Evolutionary conservation across 148 eudicot genomes (phyloP).

Genomic region (Vaccinium myrtillus): DNA sequence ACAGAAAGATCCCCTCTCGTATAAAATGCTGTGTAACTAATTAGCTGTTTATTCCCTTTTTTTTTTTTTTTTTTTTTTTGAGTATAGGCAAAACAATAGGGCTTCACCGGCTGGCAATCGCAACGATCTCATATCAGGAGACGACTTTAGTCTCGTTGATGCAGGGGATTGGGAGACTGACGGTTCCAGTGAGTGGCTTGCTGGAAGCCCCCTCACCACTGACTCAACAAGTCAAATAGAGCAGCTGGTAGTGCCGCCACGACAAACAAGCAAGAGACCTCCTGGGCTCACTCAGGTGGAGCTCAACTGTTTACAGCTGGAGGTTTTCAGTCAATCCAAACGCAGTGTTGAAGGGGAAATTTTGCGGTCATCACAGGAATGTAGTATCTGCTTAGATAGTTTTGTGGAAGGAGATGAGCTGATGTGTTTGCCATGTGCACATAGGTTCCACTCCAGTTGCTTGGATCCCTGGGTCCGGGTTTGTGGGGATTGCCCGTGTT

Average conservation of each 20-base stretch:
- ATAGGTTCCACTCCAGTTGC: conserved; percentile 68
- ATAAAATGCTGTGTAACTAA: neutral
- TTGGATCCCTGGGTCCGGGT: conserved; percentile 73
- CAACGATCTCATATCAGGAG: conserved; percentile 21
- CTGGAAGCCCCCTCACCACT: conserved; percentile 14
- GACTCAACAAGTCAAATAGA: conserved; percentile 20
- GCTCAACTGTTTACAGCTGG: conserved; percentile 46
- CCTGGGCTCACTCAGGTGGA: conserved; percentile 54
- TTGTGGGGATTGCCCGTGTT: conserved; percentile 82
- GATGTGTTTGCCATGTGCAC: conserved; percentile 52
- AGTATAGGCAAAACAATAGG: conserved; percentile 31
- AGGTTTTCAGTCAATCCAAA: conserved; percentile 33
- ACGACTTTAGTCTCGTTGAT: conserved; percentile 36
- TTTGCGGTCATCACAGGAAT: conserved; percentile 43
- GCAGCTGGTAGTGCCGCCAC: conserved; percentile 18
- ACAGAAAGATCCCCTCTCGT: neutral
- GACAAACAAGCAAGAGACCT: conserved; percentile 41
- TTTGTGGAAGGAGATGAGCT: conserved; percentile 69
- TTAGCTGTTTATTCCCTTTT: neutral
- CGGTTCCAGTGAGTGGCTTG: conserved; percentile 28
- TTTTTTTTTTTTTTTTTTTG: neutral
- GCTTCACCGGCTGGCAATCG: conserved; percentile 28
- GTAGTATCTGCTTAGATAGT: conserved; percentile 84
- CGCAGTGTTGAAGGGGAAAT: conserved; percentile 8
- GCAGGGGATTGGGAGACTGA: conserved; percentile 52